Percentiles rank a stretch among this genome's conserved stretches.
These are phyloP conservation scores for Aspergillus biplanus DNA, from an alignment of 495 filamentous ascomycete genomes.

Conservation along the genomic window DNA sequence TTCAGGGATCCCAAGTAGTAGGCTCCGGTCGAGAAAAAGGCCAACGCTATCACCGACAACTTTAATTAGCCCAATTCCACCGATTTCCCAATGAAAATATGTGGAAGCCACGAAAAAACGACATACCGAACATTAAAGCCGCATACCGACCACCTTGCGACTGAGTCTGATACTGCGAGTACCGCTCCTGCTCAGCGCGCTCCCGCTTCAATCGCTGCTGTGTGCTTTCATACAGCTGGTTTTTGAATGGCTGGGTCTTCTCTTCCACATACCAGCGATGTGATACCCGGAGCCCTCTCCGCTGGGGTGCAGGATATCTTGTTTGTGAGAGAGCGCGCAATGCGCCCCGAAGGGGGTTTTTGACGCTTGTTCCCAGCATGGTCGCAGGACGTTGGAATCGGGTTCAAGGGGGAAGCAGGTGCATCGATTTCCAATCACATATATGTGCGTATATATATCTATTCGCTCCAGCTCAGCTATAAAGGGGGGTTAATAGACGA, in stretches of 20 bases:
- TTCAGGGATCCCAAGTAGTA: slow-evolving; percentile 74
- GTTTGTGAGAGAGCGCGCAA: slow-evolving; percentile 28
- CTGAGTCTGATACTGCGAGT: slow-evolving; percentile 58
- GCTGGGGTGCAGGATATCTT: slow-evolving; percentile 11
- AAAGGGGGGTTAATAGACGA: no score
- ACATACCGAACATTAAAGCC: slow-evolving; percentile 66
- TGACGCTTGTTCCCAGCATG: slow-evolving; percentile 7
- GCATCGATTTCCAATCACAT: no score
- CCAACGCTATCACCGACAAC: slow-evolving; percentile 43
- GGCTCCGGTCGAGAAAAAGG: slow-evolving; percentile 62
- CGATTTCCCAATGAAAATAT: neutral
- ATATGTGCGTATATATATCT: no score
- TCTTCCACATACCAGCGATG: slow-evolving; percentile 29
- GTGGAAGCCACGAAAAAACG: neutral
- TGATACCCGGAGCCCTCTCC: slow-evolving; percentile 30
- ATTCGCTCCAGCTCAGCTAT: no score
- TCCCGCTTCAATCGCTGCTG: slow-evolving; percentile 75
- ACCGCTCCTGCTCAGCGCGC: slow-evolving; percentile 67
- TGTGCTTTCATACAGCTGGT: slow-evolving; percentile 87
- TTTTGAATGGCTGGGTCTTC: slow-evolving; percentile 66
- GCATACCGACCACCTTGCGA: slow-evolving; percentile 58
- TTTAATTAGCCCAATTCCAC: neutral
- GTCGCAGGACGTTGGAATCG: neutral
- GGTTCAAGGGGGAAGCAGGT: neutral
- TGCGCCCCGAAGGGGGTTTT: slow-evolving; percentile 6